A percentile compares a stretch with the other conserved stretches of the same genome.
These are phyloP conservation scores for Kandelia obovata DNA, from an alignment of 345 rosid species.

Conservation along the genomic window DNA sequence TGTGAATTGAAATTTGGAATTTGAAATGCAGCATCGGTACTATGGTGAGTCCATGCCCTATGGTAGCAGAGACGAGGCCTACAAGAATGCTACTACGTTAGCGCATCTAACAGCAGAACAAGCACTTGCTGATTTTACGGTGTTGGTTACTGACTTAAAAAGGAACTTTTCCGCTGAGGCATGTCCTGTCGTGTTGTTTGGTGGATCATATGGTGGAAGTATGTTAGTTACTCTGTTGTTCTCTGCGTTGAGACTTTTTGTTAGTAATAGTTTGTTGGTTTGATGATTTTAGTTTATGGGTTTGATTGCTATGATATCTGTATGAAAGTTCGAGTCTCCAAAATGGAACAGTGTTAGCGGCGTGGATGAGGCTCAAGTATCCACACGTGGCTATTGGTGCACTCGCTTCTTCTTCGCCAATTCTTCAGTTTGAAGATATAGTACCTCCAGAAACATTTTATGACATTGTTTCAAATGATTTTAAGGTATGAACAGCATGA, in stretches of 20 bases:
- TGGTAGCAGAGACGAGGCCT: slow-evolving; percentile 65
- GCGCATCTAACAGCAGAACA: slow-evolving; percentile 81
- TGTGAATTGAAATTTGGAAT: neutral
- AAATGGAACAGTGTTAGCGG: slow-evolving; percentile 73
- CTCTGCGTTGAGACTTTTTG: neutral
- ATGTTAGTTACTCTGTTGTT: slow-evolving; percentile 16
- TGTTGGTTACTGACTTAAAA: slow-evolving; percentile 64
- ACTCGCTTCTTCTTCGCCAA: slow-evolving; percentile 90
- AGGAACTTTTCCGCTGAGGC: slow-evolving; percentile 78
- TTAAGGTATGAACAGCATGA: slow-evolving; percentile 39
- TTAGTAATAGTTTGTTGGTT: neutral
- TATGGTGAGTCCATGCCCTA: slow-evolving; percentile 79
- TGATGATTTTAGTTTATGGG: too few relatives aligned
- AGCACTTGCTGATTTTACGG: slow-evolving; percentile 88
- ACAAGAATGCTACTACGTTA: slow-evolving; percentile 60
- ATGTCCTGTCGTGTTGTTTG: slow-evolving; percentile 82
- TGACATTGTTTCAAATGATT: slow-evolving; percentile 77
- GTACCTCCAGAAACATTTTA: slow-evolving; percentile 83
- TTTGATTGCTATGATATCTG: too few relatives aligned
- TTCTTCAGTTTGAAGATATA: slow-evolving; percentile 89
- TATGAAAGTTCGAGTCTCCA: slow-evolving; percentile 4
- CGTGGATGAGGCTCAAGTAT: slow-evolving; percentile 98
- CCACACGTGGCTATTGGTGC: slow-evolving; percentile 89
- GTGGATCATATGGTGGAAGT: slow-evolving; percentile 99
- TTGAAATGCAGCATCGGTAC: slow-evolving; percentile 61